Evolutionary conservation across 768 basidiomycete genomes (phyloP), one percentile per base, ranked within the genome.

Genomic region (Favolaschia claudopus): DNA sequence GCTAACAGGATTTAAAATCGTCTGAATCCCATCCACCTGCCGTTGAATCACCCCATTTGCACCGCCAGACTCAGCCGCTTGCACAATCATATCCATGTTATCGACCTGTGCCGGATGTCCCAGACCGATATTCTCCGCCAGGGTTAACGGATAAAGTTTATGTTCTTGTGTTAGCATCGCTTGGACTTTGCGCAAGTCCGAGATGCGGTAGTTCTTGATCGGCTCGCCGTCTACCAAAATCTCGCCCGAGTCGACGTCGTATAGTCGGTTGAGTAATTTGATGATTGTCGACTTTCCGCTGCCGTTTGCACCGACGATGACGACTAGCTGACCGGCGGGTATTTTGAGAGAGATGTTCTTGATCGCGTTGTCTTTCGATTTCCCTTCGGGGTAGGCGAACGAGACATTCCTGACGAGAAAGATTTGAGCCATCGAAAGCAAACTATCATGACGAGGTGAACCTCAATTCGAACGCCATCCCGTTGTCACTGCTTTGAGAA

Each of bases 101-200:
- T 50, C 31, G 5, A 39, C 10, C 12, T 14, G 12, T 3, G 59
- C 67, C 1, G 68, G 54, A 36, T 65, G 50, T 7, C 77, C 79
- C 8, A 81, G 58, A n/a, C 66, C 71, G 14, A 80, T 72, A 45
- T 79, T 81, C 37, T 80, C 80, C 33, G 62, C 60, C 4, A 80
- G 33, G 1, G 74, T 68, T 5, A 80, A 58, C 12, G 73, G 72
- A 49, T 72, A 75, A 0, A 78, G 50, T 5, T 55, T 44, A 46
- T 74, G 78, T 4, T 75, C 71, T 58, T 81, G 79, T 2, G 69
- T 67, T 1, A 81, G 70, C 31, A 75, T 64, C 5, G 78, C 75
- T 12, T 69, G 76, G 0, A 68, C 67, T 10, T 58, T 46, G 5
- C 73, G 69, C 10, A 81, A 48, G 24, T 72, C 70, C 3, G 62